Percentiles rank a stretch among this genome's conserved stretches.
Evolutionary conservation across 176 grass and related monocot genomes (phyloP).

Genomic region (Musa schizocarpa): DNA sequence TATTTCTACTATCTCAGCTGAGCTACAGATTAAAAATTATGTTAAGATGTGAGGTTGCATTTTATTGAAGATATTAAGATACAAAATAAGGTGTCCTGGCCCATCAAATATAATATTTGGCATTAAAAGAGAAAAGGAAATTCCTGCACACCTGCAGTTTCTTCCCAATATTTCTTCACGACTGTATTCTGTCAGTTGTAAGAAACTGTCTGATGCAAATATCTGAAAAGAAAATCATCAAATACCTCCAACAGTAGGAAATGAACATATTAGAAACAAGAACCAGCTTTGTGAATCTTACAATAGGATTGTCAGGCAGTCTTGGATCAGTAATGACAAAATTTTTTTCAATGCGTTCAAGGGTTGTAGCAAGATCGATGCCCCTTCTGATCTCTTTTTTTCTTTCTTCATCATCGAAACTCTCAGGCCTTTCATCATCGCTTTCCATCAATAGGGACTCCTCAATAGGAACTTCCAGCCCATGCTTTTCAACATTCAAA

Average conservation of each 20-base stretch:
- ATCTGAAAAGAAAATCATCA: slow-evolving; percentile 37
- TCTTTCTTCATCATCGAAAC: slow-evolving; percentile 62
- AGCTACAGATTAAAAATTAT: neutral
- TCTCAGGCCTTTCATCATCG: slow-evolving; percentile 76
- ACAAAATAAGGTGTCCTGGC: neutral
- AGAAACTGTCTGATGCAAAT: slow-evolving; percentile 81
- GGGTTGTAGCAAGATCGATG: slow-evolving; percentile 91
- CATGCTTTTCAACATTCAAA: slow-evolving; percentile 37
- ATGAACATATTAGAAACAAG: neutral
- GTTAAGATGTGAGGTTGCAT: too few species aligned
- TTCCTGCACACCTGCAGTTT: slow-evolving; percentile 63
- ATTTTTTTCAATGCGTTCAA: slow-evolving; percentile 61
- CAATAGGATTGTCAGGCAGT: slow-evolving; percentile 20
- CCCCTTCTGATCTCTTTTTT: slow-evolving; percentile 96
- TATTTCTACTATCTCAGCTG: neutral
- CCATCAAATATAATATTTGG: neutral
- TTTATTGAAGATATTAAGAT: neutral
- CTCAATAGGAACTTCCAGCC: slow-evolving; percentile 36
- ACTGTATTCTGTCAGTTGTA: slow-evolving; percentile 69
- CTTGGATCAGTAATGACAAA: slow-evolving; percentile 22
- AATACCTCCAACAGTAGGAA: neutral
- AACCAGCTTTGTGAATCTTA: slow-evolving; percentile 6
- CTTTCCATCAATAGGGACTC: slow-evolving; percentile 53
- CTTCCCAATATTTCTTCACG: slow-evolving; percentile 85
- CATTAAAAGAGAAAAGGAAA: neutral